Conservation (phyloP, 73 alveolate species). For the Paramecium primaurelia region DNA sequence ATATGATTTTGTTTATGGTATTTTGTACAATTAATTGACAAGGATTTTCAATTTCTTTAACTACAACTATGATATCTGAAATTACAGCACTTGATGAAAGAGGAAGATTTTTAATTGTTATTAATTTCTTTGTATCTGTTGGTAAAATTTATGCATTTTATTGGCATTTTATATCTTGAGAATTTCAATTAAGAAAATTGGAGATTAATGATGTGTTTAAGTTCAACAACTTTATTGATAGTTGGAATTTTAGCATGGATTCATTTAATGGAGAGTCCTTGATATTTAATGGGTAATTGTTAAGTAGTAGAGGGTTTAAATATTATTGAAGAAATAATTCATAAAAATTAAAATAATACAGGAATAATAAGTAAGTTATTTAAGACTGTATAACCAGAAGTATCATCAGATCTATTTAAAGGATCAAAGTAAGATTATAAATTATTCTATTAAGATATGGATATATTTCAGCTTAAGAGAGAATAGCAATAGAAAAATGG, state of each 20-base stretch:
- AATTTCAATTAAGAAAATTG: constrained; percentile 46
- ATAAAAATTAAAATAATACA: constrained; percentile 18
- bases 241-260: constrained; percentile 27
- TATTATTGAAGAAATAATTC: constrained; percentile 40
- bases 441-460: background rate
- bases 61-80: constrained; percentile 59
- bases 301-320: constrained; percentile 44
- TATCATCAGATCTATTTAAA: background rate
- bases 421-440: constrained; percentile 24
- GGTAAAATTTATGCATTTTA: constrained; percentile 55
- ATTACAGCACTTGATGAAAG: constrained; percentile 41
- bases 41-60: constrained; percentile 57
- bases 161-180: constrained; percentile 48
- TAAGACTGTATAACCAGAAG: background rate
- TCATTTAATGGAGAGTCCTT: constrained; percentile 45
- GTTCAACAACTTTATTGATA: constrained; percentile 41
- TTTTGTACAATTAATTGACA: background rate
- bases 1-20: constrained; percentile 58
- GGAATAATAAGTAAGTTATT: background rate
- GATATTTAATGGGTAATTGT: constrained; percentile 48
- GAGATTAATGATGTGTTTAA: constrained; percentile 56
- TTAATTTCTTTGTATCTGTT: constrained; percentile 53
- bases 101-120: constrained; percentile 55
- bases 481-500: constrained; percentile 37
- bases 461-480: background rate